These are phyloP conservation scores for Syzygium jambos DNA, from an alignment of 345 rosid species.

Conservation along the genomic window DNA sequence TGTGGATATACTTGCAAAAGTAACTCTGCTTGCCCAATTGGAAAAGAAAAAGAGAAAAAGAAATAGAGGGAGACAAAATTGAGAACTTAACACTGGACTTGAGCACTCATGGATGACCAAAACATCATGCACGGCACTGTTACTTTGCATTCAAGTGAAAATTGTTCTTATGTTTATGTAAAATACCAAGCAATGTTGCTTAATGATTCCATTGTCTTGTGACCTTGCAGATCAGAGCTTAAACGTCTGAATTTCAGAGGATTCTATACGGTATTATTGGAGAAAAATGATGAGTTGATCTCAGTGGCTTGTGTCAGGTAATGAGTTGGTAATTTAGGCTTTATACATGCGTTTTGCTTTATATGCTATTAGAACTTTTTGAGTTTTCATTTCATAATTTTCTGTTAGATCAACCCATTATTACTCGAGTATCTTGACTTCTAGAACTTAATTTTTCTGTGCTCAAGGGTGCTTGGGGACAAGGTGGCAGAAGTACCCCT, in stretches of 20 bases:
- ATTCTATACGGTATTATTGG: slow-evolving; percentile 48
- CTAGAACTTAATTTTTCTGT: neutral
- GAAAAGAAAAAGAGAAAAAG: neutral
- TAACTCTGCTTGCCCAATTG: neutral
- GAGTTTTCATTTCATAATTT: neutral
- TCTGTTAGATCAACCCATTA: neutral
- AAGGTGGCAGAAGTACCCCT: slow-evolving; percentile 53
- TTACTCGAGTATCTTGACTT: neutral
- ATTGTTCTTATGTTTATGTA: neutral
- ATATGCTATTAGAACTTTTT: neutral
- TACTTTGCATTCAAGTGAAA: neutral
- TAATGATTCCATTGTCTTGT: neutral
- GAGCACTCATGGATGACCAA: neutral
- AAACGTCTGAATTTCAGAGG: slow-evolving; percentile 45
- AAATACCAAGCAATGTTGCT: neutral
- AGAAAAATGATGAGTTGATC: slow-evolving; percentile 38
- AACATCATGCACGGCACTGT: neutral
- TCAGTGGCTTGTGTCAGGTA: slow-evolving; percentile 51
- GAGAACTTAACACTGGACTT: neutral
- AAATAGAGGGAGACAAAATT: neutral
- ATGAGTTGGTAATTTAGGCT: neutral
- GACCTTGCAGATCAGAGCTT: slow-evolving; percentile 20
- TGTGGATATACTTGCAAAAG: neutral
- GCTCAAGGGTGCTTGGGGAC: slow-evolving; percentile 38
- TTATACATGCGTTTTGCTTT: neutral